These are phyloP conservation scores for Candida xyloterini DNA, from an alignment of 805 yeast genomes.

Conservation along the genomic window DNA sequence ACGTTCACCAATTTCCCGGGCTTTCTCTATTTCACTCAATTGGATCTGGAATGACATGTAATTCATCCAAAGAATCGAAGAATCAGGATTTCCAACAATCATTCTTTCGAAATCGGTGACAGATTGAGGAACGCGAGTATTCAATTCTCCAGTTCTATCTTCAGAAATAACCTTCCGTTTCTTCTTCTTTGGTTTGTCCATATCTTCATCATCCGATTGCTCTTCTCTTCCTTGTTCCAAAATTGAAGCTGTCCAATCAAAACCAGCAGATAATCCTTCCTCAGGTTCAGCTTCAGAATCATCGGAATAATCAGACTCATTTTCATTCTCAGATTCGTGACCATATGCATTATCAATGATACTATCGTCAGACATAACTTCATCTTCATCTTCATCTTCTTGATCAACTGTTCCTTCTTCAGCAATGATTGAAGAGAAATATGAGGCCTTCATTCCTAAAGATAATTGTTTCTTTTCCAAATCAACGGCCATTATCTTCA, in stretches of 20 bases:
- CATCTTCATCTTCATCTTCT: constrained; percentile 29
- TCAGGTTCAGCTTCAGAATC: constrained; percentile 28
- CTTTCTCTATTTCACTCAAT: constrained; percentile 89
- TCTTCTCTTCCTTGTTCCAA: constrained; percentile 72
- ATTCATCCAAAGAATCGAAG: constrained; percentile 94
- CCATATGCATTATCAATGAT: constrained; percentile 36
- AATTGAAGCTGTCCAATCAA: constrained; percentile 94
- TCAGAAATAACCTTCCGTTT: constrained; percentile 44
- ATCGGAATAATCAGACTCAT: constrained; percentile 23
- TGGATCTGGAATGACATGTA: constrained; percentile 98
- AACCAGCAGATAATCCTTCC: constrained; percentile 77
- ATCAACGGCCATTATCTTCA: constrained; percentile 66
- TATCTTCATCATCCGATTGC: constrained; percentile 49
- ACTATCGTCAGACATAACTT: constrained; percentile 24
- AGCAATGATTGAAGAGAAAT: constrained; percentile 45
- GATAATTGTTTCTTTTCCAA: constrained; percentile 69
- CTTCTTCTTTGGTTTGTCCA: constrained; percentile 42
- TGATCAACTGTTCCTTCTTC: constrained; percentile 29
- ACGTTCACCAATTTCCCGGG: constrained; percentile 88
- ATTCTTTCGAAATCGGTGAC: constrained; percentile 88
- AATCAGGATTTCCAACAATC: constrained; percentile 87
- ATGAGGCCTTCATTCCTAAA: constrained; percentile 93
- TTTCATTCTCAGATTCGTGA: constrained; percentile 20
- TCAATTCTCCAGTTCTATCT: constrained; percentile 83
- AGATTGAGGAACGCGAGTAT: constrained; percentile 87